Evolutionary conservation across 179 eudicot genomes (phyloP), one percentile per base, ranked within the genome.

Genomic region (Sideroxylon spinosum): DNA sequence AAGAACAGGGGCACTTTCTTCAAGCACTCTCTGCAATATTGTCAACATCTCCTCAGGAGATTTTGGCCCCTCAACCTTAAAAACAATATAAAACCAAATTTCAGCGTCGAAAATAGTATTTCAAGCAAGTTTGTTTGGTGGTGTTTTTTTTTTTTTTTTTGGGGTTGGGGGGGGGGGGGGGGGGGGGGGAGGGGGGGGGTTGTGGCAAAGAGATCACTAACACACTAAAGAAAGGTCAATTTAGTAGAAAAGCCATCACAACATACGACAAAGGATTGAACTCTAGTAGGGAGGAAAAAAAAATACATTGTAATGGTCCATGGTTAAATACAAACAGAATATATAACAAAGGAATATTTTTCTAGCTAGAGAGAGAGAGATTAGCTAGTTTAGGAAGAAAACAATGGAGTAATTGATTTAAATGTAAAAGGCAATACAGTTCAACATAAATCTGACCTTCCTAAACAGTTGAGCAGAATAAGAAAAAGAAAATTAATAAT

Each of bases 1-100:
- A 83, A 95, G 98, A 66, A 92, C 95, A 76, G 99, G 94, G 57
- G 90, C 88, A 79, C 92, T 92, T 87, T 95, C 99, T 85, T 95
- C 98, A 61, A 93, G 86, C 76, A 95, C 98, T 80, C 87, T 93
- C 86, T 94, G 99, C 73, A 95, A 82, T 68, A 85, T 49, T 70
- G 88, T 80, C 66, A 93, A 80, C 94, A 95, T 87, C 80, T 92
- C 97, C 79, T 92, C 98, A 29, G 92, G 94, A 80, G 98, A 87
- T 79, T 80, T 92, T 75, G 94, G 99, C 26, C 99, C 99, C 80
- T 95, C 99, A 75, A 91, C 85, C 99, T 95, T 50, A 7, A 32
- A 28, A 28, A 59, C 55, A 68, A 65, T 12, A 56, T 16, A 72
- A 53, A 55, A n/a, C 76, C 14, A 20, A 13, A 32, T 52, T 66